Percentiles rank a stretch among this genome's conserved stretches.
These are phyloP conservation scores for Saccharomycopsis phalli DNA, from an alignment of 1,139 yeast genomes.

Conservation along the genomic window DNA sequence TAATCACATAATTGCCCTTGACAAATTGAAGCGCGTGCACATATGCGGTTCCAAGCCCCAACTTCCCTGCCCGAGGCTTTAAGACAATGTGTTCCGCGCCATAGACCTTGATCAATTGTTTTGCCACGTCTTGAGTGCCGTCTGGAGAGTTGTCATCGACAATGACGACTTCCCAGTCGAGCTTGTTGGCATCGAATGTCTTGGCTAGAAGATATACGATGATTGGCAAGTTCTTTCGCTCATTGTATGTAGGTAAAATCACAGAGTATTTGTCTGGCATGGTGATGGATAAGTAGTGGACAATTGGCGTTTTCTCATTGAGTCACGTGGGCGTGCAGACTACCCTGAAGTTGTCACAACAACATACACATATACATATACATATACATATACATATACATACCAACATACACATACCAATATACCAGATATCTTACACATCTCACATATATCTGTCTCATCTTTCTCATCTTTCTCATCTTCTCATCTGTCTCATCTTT, in stretches of 20 bases:
- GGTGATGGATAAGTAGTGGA: no score
- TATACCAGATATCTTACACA: no score
- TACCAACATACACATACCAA: no score
- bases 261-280: conserved; percentile 55
- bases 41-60: conserved; percentile 77
- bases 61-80: conserved; percentile 69
- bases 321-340: no score
- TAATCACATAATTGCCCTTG: conserved; percentile 67
- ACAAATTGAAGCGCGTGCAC: conserved; percentile 70
- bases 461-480: no score
- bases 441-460: no score
- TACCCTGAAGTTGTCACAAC: no score
- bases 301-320: no score
- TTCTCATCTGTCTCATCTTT: no score
- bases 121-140: conserved; percentile 39
- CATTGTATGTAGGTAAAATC: conserved; percentile 74
- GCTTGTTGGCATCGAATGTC: conserved; percentile 50
- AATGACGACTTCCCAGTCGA: conserved; percentile 72
- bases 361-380: no score
- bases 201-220: conserved; percentile 63
- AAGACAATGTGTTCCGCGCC: conserved; percentile 58
- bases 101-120: conserved; percentile 49
- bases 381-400: no score
- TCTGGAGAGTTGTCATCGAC: conserved; percentile 81
- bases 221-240: conserved; percentile 63